Evolutionary conservation across 129 eudicot species (phyloP).

Genomic region (Chrysanthemum seticuspe): DNA sequence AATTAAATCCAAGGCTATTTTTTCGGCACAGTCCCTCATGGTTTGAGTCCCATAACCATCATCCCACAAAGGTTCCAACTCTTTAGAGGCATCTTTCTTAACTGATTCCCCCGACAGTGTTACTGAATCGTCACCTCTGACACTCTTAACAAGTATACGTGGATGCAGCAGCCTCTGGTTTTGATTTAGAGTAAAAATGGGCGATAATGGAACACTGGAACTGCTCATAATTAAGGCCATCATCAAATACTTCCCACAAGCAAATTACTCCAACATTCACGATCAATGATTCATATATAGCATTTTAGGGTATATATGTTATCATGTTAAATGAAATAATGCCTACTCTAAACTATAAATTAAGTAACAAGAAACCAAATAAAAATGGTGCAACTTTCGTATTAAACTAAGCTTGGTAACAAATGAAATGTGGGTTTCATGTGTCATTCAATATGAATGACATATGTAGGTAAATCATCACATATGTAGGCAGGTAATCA

Average conservation of each 20-base stretch:
- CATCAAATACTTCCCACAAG: not conserved
- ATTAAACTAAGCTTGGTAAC: slow-evolving; percentile 14
- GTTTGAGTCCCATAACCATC: slow-evolving; percentile 75
- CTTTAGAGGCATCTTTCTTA: slow-evolving; percentile 19
- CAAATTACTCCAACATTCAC: not conserved
- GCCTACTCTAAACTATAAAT: not conserved
- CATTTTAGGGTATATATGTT: not conserved
- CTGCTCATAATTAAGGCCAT: slow-evolving; percentile 14
- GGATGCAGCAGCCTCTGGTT: slow-evolving; percentile 26
- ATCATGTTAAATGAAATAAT: slow-evolving; percentile 1
- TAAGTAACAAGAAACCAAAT: slow-evolving; percentile 11
- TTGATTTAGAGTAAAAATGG: slow-evolving; percentile 28
- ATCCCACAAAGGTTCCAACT: slow-evolving; percentile 76
- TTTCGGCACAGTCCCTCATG: slow-evolving; percentile 62
- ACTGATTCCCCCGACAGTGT: slow-evolving; percentile 27
- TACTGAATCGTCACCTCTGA: slow-evolving; percentile 29
- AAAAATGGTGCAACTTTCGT: slow-evolving; percentile 18
- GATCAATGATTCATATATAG: not conserved
- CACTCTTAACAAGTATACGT: slow-evolving; percentile 39
- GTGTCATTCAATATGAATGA: slow-evolving; percentile 29
- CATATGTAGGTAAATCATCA: not conserved
- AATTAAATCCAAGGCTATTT: slow-evolving; percentile 47
- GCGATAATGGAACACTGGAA: slow-evolving; percentile 24
- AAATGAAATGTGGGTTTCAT: slow-evolving; percentile 17
- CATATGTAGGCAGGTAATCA: too few species aligned